Conservation (phyloP, 257 asterid genomes). For the Petrea volubilis region DNA sequence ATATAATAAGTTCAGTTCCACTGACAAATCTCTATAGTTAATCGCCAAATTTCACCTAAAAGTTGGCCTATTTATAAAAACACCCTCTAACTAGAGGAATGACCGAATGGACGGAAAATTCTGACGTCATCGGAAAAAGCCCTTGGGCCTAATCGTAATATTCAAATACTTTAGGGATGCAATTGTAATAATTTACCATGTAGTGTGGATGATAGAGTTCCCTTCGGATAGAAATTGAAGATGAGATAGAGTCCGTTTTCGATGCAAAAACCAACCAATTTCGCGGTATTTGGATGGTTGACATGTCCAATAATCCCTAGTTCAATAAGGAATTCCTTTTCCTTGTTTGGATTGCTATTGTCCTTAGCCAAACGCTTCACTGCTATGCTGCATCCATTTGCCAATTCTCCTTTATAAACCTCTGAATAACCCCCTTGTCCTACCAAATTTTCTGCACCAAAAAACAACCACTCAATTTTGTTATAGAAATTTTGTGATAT, state of each 20-base stretch:
- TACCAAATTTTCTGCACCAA: slow-evolving; percentile 61
- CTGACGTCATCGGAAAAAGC: too few relatives aligned
- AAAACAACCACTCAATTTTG: not conserved
- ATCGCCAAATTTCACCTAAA: too few relatives aligned
- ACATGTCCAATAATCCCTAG: slow-evolving; percentile 81
- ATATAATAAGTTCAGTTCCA: too few relatives aligned
- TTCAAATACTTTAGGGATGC: too few relatives aligned
- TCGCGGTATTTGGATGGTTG: slow-evolving; percentile 72
- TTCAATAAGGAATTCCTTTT: slow-evolving; percentile 71
- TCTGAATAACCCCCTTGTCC: slow-evolving; percentile 91
- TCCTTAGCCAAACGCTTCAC: slow-evolving; percentile 74
- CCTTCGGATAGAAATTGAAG: slow-evolving; percentile 68
- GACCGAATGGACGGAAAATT: too few relatives aligned
- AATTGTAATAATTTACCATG: slow-evolving; percentile 47
- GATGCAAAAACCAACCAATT: slow-evolving; percentile 66
- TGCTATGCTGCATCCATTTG: slow-evolving; percentile 54
- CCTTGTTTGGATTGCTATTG: slow-evolving; percentile 52
- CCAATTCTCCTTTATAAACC: slow-evolving; percentile 64
- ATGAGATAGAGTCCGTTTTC: slow-evolving; percentile 79
- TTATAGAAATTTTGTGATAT: too few relatives aligned
- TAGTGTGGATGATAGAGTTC: slow-evolving; percentile 70
- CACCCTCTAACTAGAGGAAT: too few relatives aligned
- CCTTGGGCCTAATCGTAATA: too few relatives aligned
- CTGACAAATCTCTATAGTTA: too few relatives aligned
- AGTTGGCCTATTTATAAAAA: too few relatives aligned